Conservation (phyloP, 768 basidiomycete species). For the Mycena metata region DNA sequence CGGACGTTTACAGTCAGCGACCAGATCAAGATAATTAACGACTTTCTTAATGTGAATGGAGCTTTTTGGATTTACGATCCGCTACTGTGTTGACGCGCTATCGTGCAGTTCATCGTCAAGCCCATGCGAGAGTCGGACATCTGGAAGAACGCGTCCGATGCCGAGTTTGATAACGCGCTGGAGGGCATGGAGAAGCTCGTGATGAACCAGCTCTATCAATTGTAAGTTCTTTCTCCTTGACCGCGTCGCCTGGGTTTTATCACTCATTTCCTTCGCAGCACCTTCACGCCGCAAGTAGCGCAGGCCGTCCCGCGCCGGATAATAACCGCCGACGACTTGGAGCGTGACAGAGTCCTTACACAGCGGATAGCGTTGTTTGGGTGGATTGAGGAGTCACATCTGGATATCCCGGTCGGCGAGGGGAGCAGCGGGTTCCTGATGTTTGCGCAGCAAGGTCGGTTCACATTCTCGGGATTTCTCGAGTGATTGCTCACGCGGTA, state of each 20-base stretch:
- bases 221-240: constrained; percentile 65
- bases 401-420: constrained; percentile 88
- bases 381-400: constrained; percentile 91
- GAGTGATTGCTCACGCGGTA: neutral
- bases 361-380: constrained; percentile 93
- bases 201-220: constrained; percentile 97
- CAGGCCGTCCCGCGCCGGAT: constrained; percentile 76
- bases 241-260: neutral
- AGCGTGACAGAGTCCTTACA: constrained; percentile 89
- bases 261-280: constrained; percentile 62
- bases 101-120: constrained; percentile 82
- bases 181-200: constrained; percentile 99
- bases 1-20: constrained; percentile 92
- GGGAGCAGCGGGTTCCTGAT: constrained; percentile 85
- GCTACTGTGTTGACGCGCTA: constrained; percentile 26
- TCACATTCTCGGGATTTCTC: neutral
- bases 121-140: constrained; percentile 90
- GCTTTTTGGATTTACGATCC: constrained; percentile 2
- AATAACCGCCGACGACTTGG: constrained; percentile 95
- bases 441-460: constrained; percentile 88
- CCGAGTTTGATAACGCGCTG: constrained; percentile 95
- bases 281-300: constrained; percentile 90
- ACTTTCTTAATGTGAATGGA: constrained; percentile 83
- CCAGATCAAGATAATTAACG: constrained; percentile 95
- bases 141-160: constrained; percentile 83